phyloP scores from a whole-genome alignment of 1,284 basidiomycete species.

The Meira miltonrushii region DNA sequence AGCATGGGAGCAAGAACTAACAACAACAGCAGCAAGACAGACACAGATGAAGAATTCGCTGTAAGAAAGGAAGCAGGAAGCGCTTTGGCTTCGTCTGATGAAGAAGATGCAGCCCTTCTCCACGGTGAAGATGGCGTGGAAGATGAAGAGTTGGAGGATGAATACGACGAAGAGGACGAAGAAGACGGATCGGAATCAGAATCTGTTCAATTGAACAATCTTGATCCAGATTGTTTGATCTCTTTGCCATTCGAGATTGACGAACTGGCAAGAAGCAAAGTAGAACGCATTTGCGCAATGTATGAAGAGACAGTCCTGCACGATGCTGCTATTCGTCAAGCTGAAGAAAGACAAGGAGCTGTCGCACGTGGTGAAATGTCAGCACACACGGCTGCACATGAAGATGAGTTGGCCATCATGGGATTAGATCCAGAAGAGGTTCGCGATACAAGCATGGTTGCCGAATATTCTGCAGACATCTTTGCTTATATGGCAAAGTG shows the following conservation, averaged over 20 bases:
- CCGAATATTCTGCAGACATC: slow-evolving; percentile 95
- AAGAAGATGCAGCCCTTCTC: slow-evolving; percentile 2
- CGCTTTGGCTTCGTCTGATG: slow-evolving; percentile 6
- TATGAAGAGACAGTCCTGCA: slow-evolving; percentile 38
- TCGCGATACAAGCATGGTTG: slow-evolving; percentile 92
- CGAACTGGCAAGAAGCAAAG: slow-evolving; percentile 38
- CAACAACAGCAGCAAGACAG: slow-evolving; percentile 10
- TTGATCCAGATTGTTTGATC: slow-evolving; percentile 46
- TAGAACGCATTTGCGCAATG: slow-evolving; percentile 34
- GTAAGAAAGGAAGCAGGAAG: neutral
- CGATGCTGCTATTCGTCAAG: slow-evolving; percentile 31
- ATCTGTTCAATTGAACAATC: slow-evolving; percentile 17
- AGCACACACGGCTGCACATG: slow-evolving; percentile 40
- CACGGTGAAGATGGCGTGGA: slow-evolving; percentile 4
- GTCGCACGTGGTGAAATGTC: slow-evolving; percentile 35
- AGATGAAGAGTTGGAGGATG: slow-evolving; percentile 11
- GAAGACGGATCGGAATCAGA: slow-evolving; percentile 6
- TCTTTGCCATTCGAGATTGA: slow-evolving; percentile 45
- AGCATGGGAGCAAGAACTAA: slow-evolving; percentile 3
- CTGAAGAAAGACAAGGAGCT: slow-evolving; percentile 30
- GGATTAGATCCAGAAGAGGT: slow-evolving; percentile 60
- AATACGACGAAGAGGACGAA: slow-evolving; percentile 15
- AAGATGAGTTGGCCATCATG: slow-evolving; percentile 46
- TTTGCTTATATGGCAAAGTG: slow-evolving; percentile 78
- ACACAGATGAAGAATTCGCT: slow-evolving; percentile 7